These are phyloP conservation scores for Venturia oleaginea DNA, from an alignment of 2,329 filamentous ascomycete species.

Conservation along the genomic window DNA sequence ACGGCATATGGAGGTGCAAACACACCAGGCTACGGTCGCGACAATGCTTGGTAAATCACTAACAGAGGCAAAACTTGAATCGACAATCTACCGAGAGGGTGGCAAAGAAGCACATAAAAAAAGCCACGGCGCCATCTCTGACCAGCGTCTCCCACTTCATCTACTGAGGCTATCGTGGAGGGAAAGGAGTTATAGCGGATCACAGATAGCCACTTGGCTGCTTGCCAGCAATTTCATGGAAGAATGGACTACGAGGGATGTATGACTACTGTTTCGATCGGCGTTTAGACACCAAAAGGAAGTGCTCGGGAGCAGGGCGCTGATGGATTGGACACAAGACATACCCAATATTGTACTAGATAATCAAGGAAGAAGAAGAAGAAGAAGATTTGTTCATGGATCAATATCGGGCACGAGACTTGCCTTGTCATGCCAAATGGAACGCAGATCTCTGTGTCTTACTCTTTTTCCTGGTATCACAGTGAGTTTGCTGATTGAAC, in stretches of 20 bases:
- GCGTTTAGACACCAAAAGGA: not conserved
- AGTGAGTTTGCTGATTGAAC: no score
- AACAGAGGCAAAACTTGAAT: not conserved
- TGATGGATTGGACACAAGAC: not conserved
- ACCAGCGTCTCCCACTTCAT: not conserved
- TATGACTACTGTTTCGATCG: not conserved
- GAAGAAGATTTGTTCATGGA: not conserved
- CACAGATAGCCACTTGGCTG: not conserved
- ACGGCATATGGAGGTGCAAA: slow-evolving; percentile 46
- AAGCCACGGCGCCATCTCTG: not conserved
- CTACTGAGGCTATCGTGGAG: no score
- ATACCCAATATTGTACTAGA: not conserved
- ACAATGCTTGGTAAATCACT: slow-evolving; percentile 15
- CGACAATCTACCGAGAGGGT: not conserved
- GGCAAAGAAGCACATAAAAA: not conserved
- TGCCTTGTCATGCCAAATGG: no score
- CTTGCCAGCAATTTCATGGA: not conserved
- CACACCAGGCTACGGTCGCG: slow-evolving; percentile 47
- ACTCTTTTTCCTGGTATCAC: no score
- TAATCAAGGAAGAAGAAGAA: not conserved
- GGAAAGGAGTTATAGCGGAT: not conserved
- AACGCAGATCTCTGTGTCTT: no score
- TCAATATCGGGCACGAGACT: no score
- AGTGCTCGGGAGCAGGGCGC: not conserved
- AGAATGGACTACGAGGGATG: not conserved